These are phyloP conservation scores for Bolboschoenoplectus hybrid DNA, from an alignment of 202 grass and related monocot species.

Conservation along the genomic window DNA sequence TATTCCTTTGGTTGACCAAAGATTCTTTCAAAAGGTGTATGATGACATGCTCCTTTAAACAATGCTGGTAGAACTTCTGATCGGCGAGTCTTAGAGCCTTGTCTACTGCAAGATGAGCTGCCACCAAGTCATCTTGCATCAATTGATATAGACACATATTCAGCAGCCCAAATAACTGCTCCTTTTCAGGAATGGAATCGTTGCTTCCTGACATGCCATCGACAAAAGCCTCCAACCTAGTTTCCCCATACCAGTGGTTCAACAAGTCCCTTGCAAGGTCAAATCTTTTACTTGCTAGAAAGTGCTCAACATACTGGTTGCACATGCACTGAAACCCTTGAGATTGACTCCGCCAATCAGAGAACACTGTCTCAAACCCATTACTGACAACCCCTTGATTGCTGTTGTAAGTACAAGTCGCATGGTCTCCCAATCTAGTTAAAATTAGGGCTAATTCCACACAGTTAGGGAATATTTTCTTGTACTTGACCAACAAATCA, in stretches of 20 bases:
- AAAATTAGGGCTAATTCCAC: slow-evolving; percentile 70
- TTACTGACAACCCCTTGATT: slow-evolving; percentile 35
- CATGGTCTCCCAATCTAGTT: slow-evolving; percentile 55
- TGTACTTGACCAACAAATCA: slow-evolving; percentile 78
- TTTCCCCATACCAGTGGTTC: slow-evolving; percentile 62
- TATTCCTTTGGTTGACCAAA: slow-evolving; percentile 39
- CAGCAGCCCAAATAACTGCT: slow-evolving; percentile 62
- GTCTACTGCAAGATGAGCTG: slow-evolving; percentile 66
- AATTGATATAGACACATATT: slow-evolving; percentile 76
- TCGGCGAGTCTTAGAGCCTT: slow-evolving; percentile 57
- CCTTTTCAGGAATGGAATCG: slow-evolving; percentile 38
- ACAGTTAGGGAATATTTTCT: slow-evolving; percentile 77
- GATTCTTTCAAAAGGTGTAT: slow-evolving; percentile 55
- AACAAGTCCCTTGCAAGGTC: slow-evolving; percentile 68
- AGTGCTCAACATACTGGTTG: slow-evolving; percentile 79
- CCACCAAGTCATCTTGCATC: slow-evolving; percentile 56
- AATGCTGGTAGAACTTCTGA: slow-evolving; percentile 61
- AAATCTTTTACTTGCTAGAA: slow-evolving; percentile 54
- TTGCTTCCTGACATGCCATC: slow-evolving; percentile 37
- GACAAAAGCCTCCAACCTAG: slow-evolving; percentile 36
- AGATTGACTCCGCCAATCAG: slow-evolving; percentile 72
- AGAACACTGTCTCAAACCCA: slow-evolving; percentile 73
- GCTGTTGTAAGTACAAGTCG: slow-evolving; percentile 38
- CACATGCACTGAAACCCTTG: slow-evolving; percentile 86
- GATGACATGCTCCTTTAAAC: slow-evolving; percentile 75